Evolutionary conservation across 768 basidiomycete species (phyloP), one percentile per base, ranked within the genome.

Genomic region (Phlebiopsis gigantea): DNA sequence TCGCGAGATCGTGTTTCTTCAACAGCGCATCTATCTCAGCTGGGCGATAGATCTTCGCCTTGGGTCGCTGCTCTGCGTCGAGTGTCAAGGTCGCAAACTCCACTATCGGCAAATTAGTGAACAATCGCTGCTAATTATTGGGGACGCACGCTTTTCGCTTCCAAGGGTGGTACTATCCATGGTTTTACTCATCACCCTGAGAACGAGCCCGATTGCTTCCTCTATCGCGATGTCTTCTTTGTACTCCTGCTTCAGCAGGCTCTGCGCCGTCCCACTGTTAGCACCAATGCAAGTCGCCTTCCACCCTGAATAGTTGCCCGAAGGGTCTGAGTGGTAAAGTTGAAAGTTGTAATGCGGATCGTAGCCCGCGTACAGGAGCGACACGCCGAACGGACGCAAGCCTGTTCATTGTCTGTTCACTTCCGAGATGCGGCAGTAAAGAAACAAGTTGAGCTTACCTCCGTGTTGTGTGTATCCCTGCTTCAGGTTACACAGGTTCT

Each of bases 251-350:
- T 98, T 95, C 62, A 99, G 75, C 61, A 98, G 75, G 65, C 90
- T 93, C 71, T 95, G 92, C 19, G 95, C 95, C 0, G 94, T 97
- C 41, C 93, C 90, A 69, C 90, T 97, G 76, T 98, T 99, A 6
- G 95, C 91, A n/a, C 97, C 96, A 63, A 99, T 93, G 71, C 93
- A 97, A 12, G 95, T 97, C 43, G 96, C 97, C 73, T 98, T 98
- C 88, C 95, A 98, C 12, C 96, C 96, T 0, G 88, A 90, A 73
- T 98, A 99, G 73, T 98, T 99, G 10, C 97, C 97, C 45, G 93
- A 96, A 2, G 96, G 97, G 69, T 98, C 97, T 6, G 93, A 94
- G 71, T 97, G 94, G 77, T 98, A 99, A 22, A 99, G 83, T 69
- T 99, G 97, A 81, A 98, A 97, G 56, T 85, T 75, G 72, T 98